phyloP scores from a whole-genome alignment of 352 stramenopile genomes.

The Phytophthora cryptogea region DNA sequence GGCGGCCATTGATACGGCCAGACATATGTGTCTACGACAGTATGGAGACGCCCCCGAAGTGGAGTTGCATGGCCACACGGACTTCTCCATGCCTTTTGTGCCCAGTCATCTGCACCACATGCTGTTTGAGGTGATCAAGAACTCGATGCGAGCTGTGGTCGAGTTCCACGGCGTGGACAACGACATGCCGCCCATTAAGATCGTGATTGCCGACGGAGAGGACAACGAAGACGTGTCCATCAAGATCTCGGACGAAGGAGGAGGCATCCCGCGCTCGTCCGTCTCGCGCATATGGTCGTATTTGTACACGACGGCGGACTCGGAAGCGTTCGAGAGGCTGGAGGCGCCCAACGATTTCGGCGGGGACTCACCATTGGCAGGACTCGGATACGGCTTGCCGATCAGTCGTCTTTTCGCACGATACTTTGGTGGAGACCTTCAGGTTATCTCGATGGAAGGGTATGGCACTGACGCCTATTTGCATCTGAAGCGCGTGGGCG shows the following conservation, averaged over 20 bases:
- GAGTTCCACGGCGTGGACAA: conserved; percentile 98
- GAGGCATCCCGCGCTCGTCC: conserved; percentile 98
- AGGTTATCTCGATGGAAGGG: conserved; percentile 99
- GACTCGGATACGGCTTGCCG: conserved; percentile 97
- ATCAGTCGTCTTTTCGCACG: conserved; percentile 97
- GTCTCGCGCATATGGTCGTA: conserved; percentile 99
- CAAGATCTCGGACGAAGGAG: conserved; percentile 99
- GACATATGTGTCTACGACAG: conserved; percentile 99
- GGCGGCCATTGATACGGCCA: conserved; percentile 97
- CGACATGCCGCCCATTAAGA: conserved; percentile 98
- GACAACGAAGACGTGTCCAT: conserved; percentile 99
- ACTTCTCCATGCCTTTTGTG: conserved; percentile 99
- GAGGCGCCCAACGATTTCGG: conserved; percentile 89
- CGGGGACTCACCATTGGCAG: conserved; percentile 91
- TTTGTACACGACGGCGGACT: conserved; percentile 99
- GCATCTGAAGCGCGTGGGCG: conserved; percentile 92
- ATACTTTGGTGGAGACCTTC: conserved; percentile 99
- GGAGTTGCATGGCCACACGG: conserved; percentile 96
- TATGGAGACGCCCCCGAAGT: conserved; percentile 99
- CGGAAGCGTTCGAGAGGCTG: conserved; percentile 91
- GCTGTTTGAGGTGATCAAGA: conserved; percentile 99
- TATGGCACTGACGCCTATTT: conserved; percentile 99
- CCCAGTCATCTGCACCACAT: conserved; percentile 97
- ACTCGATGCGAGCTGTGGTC: conserved; percentile 98
- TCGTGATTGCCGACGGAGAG: conserved; percentile 99